Evolutionary conservation across 2,329 filamentous ascomycete species (phyloP).

Genomic region (Cladophialophora chaetospira): DNA sequence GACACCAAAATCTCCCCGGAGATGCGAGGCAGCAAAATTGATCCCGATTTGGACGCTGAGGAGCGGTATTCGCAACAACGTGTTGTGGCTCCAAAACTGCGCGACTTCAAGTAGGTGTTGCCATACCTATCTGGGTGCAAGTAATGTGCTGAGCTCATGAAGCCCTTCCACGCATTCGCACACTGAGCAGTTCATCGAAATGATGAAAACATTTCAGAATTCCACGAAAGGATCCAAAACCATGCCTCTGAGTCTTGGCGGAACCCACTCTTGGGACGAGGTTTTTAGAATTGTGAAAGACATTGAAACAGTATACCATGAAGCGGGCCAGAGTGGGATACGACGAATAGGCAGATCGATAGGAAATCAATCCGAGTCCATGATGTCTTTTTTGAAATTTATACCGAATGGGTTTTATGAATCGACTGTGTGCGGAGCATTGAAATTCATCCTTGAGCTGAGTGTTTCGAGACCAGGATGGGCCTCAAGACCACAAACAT

Average conservation of each 20-base stretch:
- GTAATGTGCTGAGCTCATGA: neutral
- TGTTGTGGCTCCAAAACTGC: neutral
- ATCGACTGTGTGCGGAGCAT: conserved; percentile 17
- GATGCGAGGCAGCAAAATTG: neutral
- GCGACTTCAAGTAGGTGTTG: neutral
- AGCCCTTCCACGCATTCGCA: neutral
- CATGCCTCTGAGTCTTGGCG: conserved; percentile 12
- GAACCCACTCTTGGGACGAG: conserved; percentile 21
- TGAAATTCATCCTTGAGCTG: conserved; percentile 23
- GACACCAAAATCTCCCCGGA: neutral
- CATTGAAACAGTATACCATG: conserved; percentile 4
- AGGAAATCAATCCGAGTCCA: neutral
- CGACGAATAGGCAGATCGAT: conserved; percentile 12
- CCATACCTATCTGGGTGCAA: neutral
- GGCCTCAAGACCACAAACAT: conserved; percentile 1
- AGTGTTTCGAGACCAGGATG: neutral
- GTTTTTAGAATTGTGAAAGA: conserved; percentile 12
- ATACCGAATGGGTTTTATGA: conserved; percentile 23
- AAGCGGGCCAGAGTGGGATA: conserved; percentile 4
- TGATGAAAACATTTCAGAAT: conserved; percentile 14
- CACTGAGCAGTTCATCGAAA: conserved; percentile 14
- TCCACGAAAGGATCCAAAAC: neutral
- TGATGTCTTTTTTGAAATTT: conserved; percentile 11
- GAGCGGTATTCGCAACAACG: neutral
- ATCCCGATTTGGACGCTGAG: neutral